Base-by-base conservation (phyloP, 148 eudicot species). In the Rhododendron ferrugineum region DNA sequence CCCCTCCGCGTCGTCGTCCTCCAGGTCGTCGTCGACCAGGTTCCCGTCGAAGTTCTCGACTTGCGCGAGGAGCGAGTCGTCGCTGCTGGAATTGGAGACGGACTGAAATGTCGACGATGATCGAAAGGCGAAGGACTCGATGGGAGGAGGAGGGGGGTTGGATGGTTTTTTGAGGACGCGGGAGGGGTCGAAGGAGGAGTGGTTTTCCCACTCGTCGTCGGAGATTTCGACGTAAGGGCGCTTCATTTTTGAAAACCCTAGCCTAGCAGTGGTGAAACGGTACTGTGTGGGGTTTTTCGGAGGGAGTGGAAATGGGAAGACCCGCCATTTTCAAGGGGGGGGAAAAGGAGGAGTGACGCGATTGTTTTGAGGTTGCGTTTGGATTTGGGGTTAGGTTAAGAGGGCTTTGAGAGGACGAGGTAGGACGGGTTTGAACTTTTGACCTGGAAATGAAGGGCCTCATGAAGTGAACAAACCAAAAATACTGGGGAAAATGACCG, bases 121-220 rank as follows among this genome's bases (percentile, higher is more conserved):
- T 16, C 68, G 75, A 87, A 85, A 96, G 2, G 95, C 90, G 85
- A 94, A 96, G 58, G 98, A 94, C 88, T 96, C 96, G 40, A 94
- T 96, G 26, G 94, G 92, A 44, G 97, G 93, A 8, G 89, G 90
- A 37, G 97, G 90, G 82, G 80, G 46, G 4, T 42, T 20, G 30
- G 83, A 44, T 46, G 85, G 52, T 42, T 83, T 80, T 34, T 85
- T 80, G 88, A 92, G 85, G 88, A 89, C 36, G 50, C 85, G 87
- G 20, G 96, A 92, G 76, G 96, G 92, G 40, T 91, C 86, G 90
- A 93, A 94, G 84, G 85, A 68, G n/a, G n/a, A 8, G 88, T 88
- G 92, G 20, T 87, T 86, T 0, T 88, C 90, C 98, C 98, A 94
- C 50, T 93, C 96, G 8, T 92, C 95, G 85, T 93, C 95, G 79